Conservation (phyloP, 2,329 filamentous ascomycete genomes). For the Dothistroma septosporum region DNA sequence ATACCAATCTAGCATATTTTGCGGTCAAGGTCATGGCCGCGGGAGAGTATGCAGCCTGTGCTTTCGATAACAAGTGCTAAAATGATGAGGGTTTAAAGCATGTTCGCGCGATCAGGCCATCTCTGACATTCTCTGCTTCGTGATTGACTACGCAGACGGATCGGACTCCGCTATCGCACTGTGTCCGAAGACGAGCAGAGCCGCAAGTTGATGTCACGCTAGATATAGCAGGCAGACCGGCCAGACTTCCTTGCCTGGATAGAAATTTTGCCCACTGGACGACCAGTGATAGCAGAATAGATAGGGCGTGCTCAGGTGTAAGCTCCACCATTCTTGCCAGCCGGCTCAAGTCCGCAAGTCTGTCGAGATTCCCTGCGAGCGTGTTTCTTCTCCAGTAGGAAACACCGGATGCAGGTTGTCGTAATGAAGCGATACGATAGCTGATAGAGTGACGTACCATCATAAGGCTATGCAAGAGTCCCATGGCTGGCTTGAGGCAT, state of each 20-base stretch:
- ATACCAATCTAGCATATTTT: not conserved
- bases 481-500: slow-evolving; percentile 3
- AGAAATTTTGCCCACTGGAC: not conserved
- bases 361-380: not conserved
- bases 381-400: not conserved
- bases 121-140: not conserved
- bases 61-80: not conserved
- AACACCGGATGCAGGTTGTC: not conserved
- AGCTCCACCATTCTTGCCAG: not conserved
- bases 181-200: not conserved
- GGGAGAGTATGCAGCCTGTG: not conserved
- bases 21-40: too few relatives aligned
- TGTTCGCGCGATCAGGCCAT: not conserved
- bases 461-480: not conserved
- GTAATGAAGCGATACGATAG: not conserved
- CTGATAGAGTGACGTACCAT: not conserved
- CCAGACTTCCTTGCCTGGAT: not conserved
- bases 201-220: not conserved
- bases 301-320: not conserved
- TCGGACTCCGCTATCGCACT: not conserved
- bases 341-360: not conserved
- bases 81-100: not conserved
- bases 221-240: not conserved
- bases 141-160: not conserved
- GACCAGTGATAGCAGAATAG: slow-evolving; percentile 2